phyloP scores from a whole-genome alignment of 441 rosid genomes.

The Euphorbia celastroides region DNA sequence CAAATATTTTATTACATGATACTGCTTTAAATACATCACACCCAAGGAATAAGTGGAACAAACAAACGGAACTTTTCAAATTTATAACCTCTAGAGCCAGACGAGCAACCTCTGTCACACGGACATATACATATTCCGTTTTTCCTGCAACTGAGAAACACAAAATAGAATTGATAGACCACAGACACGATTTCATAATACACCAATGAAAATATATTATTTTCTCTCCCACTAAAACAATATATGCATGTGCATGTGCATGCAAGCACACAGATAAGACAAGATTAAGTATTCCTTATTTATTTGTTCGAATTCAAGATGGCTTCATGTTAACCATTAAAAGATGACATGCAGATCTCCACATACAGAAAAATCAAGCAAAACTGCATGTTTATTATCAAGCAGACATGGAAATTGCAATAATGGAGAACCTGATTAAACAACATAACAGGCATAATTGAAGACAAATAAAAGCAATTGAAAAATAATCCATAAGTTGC shows the following conservation, averaged over 20 bases:
- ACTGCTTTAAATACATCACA: not conserved
- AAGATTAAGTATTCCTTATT: not conserved
- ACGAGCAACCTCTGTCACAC: conserved; percentile 64
- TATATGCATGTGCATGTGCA: not conserved
- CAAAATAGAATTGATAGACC: not conserved
- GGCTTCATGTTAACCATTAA: not conserved
- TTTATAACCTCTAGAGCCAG: conserved; percentile 66
- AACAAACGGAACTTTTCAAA: conserved; percentile 25
- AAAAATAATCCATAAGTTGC: not conserved
- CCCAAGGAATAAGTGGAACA: conserved; percentile 8
- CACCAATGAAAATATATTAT: not conserved
- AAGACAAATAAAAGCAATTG: not conserved
- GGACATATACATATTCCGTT: conserved; percentile 68
- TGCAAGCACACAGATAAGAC: not conserved
- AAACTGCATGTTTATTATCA: not conserved
- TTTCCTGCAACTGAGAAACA: conserved; percentile 52
- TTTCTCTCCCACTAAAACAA: not conserved
- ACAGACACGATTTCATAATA: not conserved
- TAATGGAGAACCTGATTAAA: not conserved
- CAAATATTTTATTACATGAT: not conserved
- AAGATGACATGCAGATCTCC: not conserved
- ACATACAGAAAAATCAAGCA: not conserved
- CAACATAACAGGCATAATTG: not conserved
- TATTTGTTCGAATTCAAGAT: not conserved
- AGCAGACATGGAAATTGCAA: not conserved